phyloP scores from a whole-genome alignment of 2,329 filamentous ascomycete genomes.

The Lecanicillium sp. region DNA sequence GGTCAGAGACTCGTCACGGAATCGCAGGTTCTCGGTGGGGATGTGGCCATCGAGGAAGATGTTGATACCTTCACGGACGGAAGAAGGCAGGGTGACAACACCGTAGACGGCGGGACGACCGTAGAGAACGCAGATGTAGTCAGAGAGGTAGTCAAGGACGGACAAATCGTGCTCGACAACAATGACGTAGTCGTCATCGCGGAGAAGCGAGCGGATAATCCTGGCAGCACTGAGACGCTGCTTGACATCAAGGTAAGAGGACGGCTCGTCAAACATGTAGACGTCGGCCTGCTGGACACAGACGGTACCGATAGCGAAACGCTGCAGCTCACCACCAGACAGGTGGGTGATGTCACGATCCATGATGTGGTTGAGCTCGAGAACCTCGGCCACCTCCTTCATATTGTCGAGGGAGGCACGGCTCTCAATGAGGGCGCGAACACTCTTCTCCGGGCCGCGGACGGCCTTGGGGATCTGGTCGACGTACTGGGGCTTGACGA shows the following conservation, averaged over 20 bases:
- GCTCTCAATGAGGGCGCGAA: conserved; percentile 69
- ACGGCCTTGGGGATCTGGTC: conserved; percentile 95
- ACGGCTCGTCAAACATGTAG: conserved; percentile 99
- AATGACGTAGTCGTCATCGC: conserved; percentile 90
- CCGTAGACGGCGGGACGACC: conserved; percentile 93
- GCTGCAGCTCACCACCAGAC: conserved; percentile 95
- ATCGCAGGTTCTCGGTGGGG: conserved; percentile 95
- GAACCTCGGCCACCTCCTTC: conserved; percentile 71
- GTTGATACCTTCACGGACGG: conserved; percentile 97
- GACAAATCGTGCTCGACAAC: conserved; percentile 99
- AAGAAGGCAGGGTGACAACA: conserved; percentile 92
- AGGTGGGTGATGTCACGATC: conserved; percentile 85
- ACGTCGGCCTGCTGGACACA: conserved; percentile 95
- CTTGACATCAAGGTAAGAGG: conserved; percentile 98
- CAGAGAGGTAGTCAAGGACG: conserved; percentile 95
- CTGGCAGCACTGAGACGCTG: conserved; percentile 89
- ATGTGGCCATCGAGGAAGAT: conserved; percentile 98
- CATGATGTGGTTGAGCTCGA: conserved; percentile 83
- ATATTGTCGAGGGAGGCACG: conserved; percentile 72
- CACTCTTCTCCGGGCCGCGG: conserved; percentile 69
- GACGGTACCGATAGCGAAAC: conserved; percentile 93
- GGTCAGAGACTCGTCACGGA: conserved; percentile 92
- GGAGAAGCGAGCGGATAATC: conserved; percentile 84
- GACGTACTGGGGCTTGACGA: conserved; percentile 98
- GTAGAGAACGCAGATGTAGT: conserved; percentile 97